These are phyloP conservation scores for Yamadazyma sp. DNA, from an alignment of 1,139 yeast species.

Conservation along the genomic window DNA sequence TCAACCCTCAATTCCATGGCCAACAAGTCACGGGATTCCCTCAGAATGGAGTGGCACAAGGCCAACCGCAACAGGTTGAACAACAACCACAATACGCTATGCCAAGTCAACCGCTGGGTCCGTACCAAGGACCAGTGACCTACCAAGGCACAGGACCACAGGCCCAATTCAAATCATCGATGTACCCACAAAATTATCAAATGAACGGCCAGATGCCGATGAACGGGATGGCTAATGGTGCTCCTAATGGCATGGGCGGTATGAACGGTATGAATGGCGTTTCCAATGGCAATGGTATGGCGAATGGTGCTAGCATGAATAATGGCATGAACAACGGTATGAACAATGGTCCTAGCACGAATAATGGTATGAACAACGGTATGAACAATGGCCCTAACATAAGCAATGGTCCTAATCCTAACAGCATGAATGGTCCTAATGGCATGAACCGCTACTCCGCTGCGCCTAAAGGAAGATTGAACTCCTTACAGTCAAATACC, in stretches of 20 bases:
- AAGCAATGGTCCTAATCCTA: too few relatives aligned
- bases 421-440: conserved; percentile 3
- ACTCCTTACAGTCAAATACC: conserved; percentile 16
- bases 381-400: conserved; percentile 3
- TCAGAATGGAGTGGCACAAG: conserved; percentile 1
- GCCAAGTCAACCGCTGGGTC: neutral
- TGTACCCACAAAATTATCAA: conserved; percentile 5
- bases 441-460: conserved; percentile 8
- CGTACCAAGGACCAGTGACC: neutral
- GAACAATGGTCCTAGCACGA: too few relatives aligned
- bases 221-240: conserved; percentile 1
- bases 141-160: conserved; percentile 2
- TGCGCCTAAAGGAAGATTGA: conserved; percentile 15
- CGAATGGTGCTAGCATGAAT: too few relatives aligned
- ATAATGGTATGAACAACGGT: conserved; percentile 8
- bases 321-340: too few relatives aligned
- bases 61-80: neutral
- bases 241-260: neutral
- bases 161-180: neutral
- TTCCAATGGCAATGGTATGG: too few relatives aligned
- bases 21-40: conserved; percentile 14
- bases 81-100: neutral
- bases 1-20: conserved; percentile 8
- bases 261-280: conserved; percentile 5
- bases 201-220: conserved; percentile 6